phyloP scores from a whole-genome alignment of 345 rosid species.

The Carallia pectinifolia region DNA sequence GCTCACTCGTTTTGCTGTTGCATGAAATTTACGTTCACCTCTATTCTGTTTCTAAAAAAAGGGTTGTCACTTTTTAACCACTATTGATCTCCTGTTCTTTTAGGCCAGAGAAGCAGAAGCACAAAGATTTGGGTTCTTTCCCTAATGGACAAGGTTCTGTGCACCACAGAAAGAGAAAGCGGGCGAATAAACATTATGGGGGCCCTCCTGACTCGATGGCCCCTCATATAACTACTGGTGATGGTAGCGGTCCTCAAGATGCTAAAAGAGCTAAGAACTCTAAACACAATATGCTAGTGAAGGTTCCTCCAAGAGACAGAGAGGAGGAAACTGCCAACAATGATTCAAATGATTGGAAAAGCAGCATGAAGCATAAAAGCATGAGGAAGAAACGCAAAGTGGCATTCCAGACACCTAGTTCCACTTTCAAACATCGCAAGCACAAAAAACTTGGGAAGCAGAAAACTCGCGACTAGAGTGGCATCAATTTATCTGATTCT shows the following conservation, averaged over 20 bases:
- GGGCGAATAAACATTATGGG: conserved; percentile 11
- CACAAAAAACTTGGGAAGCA: conserved; percentile 21
- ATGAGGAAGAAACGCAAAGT: conserved; percentile 1
- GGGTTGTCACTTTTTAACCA: background rate
- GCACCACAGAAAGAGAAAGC: conserved; percentile 19
- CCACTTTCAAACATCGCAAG: conserved; percentile 17
- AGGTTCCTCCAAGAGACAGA: conserved; percentile 14
- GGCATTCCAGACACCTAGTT: conserved; percentile 9
- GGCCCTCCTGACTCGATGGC: conserved; percentile 11
- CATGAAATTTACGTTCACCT: no score
- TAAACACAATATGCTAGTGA: conserved; percentile 11
- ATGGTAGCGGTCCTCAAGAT: conserved; percentile 16
- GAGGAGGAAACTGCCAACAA: conserved; percentile 14
- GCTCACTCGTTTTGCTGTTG: no score
- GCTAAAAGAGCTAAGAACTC: conserved; percentile 13
- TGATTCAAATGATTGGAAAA: conserved; percentile 17
- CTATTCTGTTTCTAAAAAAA: background rate
- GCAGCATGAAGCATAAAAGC: conserved; percentile 14
- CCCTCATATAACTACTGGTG: conserved; percentile 5
- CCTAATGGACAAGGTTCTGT: background rate
- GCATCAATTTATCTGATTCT: conserved; percentile 3
- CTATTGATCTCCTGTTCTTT: background rate
- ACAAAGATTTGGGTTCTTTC: conserved; percentile 11
- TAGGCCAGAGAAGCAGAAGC: conserved; percentile 29
- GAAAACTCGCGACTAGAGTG: background rate